These are phyloP conservation scores for Epithemia pelagica DNA, from an alignment of 108 stramenopile species.

Conservation along the genomic window DNA sequence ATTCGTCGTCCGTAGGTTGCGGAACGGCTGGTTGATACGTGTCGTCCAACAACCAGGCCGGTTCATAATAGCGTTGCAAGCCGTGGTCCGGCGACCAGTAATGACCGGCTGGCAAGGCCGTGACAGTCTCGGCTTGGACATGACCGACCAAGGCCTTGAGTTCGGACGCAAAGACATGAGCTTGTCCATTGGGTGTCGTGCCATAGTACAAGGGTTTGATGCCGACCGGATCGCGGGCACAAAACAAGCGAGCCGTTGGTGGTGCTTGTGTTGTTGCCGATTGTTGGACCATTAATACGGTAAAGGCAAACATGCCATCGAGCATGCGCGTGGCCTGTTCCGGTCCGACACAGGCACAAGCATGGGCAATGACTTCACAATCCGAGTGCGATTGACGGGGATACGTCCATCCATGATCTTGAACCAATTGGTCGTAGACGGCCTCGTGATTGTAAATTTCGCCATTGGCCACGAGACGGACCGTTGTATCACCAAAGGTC, in stretches of 20 bases:
- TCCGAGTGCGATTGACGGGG: conserved; percentile 42
- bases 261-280: too few relatives aligned
- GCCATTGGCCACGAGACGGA: conserved; percentile 61
- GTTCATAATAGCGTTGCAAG: conserved; percentile 51
- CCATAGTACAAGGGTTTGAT: conserved; percentile 78
- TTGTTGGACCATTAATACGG: conserved; percentile 44
- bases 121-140: conserved; percentile 40
- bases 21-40: background rate
- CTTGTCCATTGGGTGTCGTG: conserved; percentile 17
- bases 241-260: conserved; percentile 41
- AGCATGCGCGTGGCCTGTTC: conserved; percentile 34
- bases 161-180: conserved; percentile 50
- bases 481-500: conserved; percentile 22
- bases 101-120: conserved; percentile 60
- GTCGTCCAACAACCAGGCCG: conserved; percentile 54
- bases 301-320: conserved; percentile 80
- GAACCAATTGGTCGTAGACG: conserved; percentile 38
- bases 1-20: conserved; percentile 42
- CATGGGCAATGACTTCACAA: conserved; percentile 72
- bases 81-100: conserved; percentile 69
- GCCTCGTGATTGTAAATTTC: conserved; percentile 69
- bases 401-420: conserved; percentile 40
- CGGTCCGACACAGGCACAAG: conserved; percentile 45
- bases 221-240: conserved; percentile 64
- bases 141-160: conserved; percentile 70